These are phyloP conservation scores for Crucihimalaya himalaica DNA, from an alignment of 345 rosid species.

Conservation along the genomic window DNA sequence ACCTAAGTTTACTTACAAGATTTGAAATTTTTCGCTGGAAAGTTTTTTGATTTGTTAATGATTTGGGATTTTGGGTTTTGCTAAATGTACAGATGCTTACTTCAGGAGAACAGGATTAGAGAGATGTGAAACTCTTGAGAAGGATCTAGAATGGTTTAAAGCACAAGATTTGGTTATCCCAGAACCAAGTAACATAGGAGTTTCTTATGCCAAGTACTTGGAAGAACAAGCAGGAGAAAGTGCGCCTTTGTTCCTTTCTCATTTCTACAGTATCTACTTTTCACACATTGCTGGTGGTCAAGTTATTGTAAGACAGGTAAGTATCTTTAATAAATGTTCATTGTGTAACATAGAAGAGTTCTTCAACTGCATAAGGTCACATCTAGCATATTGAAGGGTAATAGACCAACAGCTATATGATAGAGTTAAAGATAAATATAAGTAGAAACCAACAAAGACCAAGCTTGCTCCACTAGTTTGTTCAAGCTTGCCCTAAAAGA, in stretches of 20 bases:
- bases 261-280: conserved; percentile 89
- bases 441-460: conserved; percentile 10
- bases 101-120: conserved; percentile 90
- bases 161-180: conserved; percentile 53
- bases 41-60: not conserved
- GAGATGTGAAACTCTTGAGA: conserved; percentile 59
- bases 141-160: conserved; percentile 71
- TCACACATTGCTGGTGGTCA: conserved; percentile 90
- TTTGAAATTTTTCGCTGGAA: no score
- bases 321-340: conserved; percentile 17
- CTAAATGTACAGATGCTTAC: conserved; percentile 61
- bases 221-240: conserved; percentile 68
- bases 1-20: no score
- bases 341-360: not conserved
- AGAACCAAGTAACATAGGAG: conserved; percentile 63
- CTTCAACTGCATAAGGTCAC: not conserved
- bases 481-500: not conserved
- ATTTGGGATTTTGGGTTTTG: not conserved
- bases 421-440: not conserved
- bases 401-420: not conserved
- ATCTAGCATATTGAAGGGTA: not conserved
- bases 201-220: conserved; percentile 66
- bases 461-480: conserved; percentile 13
- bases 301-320: conserved; percentile 71
- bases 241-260: conserved; percentile 77